These are phyloP conservation scores for Emmonsiellopsis sp. DNA, from an alignment of 2,329 filamentous ascomycete species.

Conservation along the genomic window DNA sequence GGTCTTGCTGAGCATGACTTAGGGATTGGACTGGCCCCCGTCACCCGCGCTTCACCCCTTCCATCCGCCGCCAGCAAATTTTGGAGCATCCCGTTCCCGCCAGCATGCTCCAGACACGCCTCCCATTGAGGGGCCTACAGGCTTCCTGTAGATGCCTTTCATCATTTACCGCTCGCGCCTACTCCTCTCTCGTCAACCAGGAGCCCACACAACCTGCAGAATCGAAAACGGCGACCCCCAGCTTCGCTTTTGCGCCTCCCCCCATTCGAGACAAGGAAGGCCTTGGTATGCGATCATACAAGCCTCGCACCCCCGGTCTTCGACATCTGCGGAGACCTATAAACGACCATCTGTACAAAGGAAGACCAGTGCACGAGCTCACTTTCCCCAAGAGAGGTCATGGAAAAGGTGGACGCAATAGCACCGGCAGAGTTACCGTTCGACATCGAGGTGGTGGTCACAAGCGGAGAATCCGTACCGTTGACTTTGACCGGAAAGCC, in stretches of 20 bases:
- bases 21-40: neutral
- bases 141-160: constrained; percentile 39
- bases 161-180: constrained; percentile 39
- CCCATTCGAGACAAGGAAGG: constrained; percentile 32
- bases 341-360: constrained; percentile 96
- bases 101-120: constrained; percentile 57
- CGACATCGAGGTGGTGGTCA: constrained; percentile 86
- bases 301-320: constrained; percentile 82
- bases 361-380: constrained; percentile 68
- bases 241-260: constrained; percentile 36
- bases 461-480: constrained; percentile 80
- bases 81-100: neutral
- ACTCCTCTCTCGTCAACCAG: constrained; percentile 38
- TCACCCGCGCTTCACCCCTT: neutral
- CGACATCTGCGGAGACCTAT: constrained; percentile 85
- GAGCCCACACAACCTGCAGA: constrained; percentile 17
- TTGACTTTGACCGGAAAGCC: constrained; percentile 74
- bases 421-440: constrained; percentile 74
- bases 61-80: neutral
- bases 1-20: neutral
- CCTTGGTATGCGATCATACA: constrained; percentile 68
- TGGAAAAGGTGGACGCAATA: constrained; percentile 85
- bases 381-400: constrained; percentile 91
- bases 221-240: constrained; percentile 2
- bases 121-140: constrained; percentile 46